A percentile compares a stretch with the other conserved stretches of the same genome.
These are phyloP conservation scores for Gymnopilus dilepis DNA, from an alignment of 768 basidiomycete species.

Conservation along the genomic window DNA sequence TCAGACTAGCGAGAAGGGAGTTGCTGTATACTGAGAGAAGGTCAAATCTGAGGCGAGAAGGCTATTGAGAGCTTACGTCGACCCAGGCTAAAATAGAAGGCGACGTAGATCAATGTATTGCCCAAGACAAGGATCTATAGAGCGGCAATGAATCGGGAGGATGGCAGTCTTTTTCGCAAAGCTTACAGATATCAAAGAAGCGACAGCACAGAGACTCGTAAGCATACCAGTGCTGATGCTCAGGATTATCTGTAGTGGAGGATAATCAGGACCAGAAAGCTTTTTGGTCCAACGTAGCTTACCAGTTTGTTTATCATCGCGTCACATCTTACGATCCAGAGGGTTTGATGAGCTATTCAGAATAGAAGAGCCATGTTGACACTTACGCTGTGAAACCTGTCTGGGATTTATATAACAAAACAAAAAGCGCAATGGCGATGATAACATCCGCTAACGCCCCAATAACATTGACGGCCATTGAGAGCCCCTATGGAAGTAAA, in stretches of 20 bases:
- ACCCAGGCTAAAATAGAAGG: constrained; percentile 62
- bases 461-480: constrained; percentile 59
- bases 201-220: constrained; percentile 38
- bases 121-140: constrained; percentile 52
- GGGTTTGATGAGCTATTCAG: constrained; percentile 1
- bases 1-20: constrained; percentile 57
- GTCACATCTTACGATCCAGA: constrained; percentile 42
- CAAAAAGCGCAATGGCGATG: constrained; percentile 54
- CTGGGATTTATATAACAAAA: constrained; percentile 52
- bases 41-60: not conserved
- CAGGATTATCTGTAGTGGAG: constrained; percentile 49
- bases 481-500: constrained; percentile 44
- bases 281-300: not conserved
- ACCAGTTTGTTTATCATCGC: constrained; percentile 58
- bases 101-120: constrained; percentile 58
- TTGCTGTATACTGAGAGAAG: constrained; percentile 55
- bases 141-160: not conserved
- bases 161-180: not conserved
- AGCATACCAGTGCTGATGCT: constrained; percentile 55
- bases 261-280: not conserved
- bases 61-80: constrained; percentile 40
- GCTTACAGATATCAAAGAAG: constrained; percentile 39
- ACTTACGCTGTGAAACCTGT: constrained; percentile 58
- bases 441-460: constrained; percentile 54
- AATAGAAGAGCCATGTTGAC: not conserved